Evolutionary conservation across 768 basidiomycete species (phyloP).

Genomic region (Lepiota subincarnata): DNA sequence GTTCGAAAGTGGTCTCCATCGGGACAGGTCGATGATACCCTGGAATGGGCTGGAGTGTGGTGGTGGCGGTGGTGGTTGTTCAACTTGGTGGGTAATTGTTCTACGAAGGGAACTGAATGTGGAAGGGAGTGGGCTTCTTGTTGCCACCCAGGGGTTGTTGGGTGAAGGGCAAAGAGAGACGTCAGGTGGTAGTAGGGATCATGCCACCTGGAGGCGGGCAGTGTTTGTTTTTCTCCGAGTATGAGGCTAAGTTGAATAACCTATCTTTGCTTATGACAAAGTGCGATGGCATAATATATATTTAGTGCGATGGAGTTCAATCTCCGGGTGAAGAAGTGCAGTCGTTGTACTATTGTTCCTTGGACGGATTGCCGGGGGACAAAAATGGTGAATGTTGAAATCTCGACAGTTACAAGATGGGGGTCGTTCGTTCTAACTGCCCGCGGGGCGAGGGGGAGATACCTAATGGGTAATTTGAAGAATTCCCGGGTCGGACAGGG

Average conservation of each 20-base stretch:
- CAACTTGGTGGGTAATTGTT: background rate
- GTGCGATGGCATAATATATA: background rate
- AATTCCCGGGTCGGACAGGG: no score
- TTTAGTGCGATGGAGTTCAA: background rate
- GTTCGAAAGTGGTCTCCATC: background rate
- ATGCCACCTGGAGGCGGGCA: background rate
- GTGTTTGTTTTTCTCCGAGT: background rate
- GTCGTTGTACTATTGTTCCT: background rate
- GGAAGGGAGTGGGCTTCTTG: background rate
- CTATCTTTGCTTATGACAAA: background rate
- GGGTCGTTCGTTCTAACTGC: no score
- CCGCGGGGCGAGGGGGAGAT: no score
- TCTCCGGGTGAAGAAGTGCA: background rate
- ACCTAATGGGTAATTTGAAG: no score
- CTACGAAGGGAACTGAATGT: background rate
- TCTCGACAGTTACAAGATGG: no score
- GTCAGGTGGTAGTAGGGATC: background rate
- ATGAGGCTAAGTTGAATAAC: constrained; percentile 3
- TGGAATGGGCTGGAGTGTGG: background rate
- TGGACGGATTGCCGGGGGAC: background rate
- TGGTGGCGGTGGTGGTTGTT: background rate
- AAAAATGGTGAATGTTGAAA: no score
- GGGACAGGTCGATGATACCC: background rate
- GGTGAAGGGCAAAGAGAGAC: background rate
- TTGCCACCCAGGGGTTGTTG: background rate